These are phyloP conservation scores for Raffaelea ambrosiae DNA, from an alignment of 2,329 filamentous ascomycete genomes.

Conservation along the genomic window DNA sequence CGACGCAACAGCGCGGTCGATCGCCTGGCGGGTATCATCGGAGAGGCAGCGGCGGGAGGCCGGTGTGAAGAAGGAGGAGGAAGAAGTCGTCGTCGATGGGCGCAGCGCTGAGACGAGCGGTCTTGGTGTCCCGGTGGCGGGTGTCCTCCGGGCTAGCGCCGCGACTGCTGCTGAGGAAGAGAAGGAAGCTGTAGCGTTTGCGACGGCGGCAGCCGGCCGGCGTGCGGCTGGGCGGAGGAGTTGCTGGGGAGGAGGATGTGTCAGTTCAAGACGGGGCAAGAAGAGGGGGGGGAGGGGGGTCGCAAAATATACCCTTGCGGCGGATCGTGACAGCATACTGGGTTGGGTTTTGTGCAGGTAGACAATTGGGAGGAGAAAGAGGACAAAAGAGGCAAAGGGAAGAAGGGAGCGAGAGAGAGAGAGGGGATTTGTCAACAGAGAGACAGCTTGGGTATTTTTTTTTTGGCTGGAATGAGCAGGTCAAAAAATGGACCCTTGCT, in stretches of 20 bases:
- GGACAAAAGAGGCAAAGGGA: neutral
- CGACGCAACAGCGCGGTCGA: constrained; percentile 80
- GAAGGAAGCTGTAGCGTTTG: neutral
- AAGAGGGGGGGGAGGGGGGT: too few species aligned
- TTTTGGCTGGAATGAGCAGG: too few species aligned
- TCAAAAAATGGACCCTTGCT: too few species aligned
- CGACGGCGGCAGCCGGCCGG: constrained; percentile 1
- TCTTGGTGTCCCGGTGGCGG: neutral
- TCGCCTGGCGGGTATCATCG: constrained; percentile 68
- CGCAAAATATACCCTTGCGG: constrained; percentile 5
- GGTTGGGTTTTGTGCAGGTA: neutral
- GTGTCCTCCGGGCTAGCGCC: neutral
- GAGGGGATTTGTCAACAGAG: too few species aligned
- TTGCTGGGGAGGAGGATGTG: neutral
- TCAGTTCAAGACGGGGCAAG: too few species aligned
- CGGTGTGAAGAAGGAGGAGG: neutral
- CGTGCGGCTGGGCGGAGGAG: constrained; percentile 6
- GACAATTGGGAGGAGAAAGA: neutral
- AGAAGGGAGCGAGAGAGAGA: neutral
- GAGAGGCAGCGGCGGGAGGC: constrained; percentile 45
- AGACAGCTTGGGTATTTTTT: too few species aligned
- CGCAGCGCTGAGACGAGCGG: neutral
- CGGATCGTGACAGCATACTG: constrained; percentile 11
- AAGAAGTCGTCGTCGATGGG: neutral
- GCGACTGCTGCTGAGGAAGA: neutral